Evolutionary conservation across 2,329 filamentous ascomycete genomes (phyloP).

Genomic region (Aspergillus pseudotamarii): DNA sequence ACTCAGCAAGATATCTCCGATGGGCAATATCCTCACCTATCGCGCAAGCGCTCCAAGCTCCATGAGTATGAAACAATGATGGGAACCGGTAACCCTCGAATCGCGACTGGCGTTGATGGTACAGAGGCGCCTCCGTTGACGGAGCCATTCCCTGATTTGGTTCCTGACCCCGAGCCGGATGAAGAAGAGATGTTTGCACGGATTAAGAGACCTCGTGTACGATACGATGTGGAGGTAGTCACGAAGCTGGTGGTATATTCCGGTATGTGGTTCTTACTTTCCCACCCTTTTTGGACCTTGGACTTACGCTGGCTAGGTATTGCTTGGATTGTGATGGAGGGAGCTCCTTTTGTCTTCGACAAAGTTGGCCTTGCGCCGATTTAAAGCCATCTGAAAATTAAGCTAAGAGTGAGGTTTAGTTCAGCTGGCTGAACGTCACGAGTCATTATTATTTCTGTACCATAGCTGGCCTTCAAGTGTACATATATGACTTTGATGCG

Average conservation of each 20-base stretch:
- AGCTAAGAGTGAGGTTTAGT: neutral
- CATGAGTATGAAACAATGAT: constrained; percentile 73
- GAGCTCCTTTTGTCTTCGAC: constrained; percentile 11
- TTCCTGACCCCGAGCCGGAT: constrained; percentile 48
- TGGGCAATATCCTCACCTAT: constrained; percentile 42
- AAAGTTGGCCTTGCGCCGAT: constrained; percentile 10
- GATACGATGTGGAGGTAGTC: constrained; percentile 98
- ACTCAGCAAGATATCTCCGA: constrained; percentile 3
- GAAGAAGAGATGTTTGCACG: constrained; percentile 82
- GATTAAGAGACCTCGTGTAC: constrained; percentile 81
- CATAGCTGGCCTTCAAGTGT: constrained; percentile 9
- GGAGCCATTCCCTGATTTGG: constrained; percentile 32
- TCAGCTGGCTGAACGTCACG: constrained; percentile 10
- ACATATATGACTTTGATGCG: constrained; percentile 6
- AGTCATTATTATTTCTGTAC: constrained; percentile 8
- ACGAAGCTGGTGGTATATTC: constrained; percentile 95
- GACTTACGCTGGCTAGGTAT: constrained; percentile 1
- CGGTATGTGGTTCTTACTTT: constrained; percentile 58
- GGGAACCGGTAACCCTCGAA: constrained; percentile 63
- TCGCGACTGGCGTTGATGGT: constrained; percentile 33
- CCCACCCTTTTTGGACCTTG: neutral
- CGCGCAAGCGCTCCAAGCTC: constrained; percentile 53
- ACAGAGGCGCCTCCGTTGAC: constrained; percentile 27
- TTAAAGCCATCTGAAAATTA: neutral
- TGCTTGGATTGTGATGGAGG: constrained; percentile 14